These are phyloP conservation scores for Salvia splendens DNA, from an alignment of 257 asterid species.

Conservation along the genomic window DNA sequence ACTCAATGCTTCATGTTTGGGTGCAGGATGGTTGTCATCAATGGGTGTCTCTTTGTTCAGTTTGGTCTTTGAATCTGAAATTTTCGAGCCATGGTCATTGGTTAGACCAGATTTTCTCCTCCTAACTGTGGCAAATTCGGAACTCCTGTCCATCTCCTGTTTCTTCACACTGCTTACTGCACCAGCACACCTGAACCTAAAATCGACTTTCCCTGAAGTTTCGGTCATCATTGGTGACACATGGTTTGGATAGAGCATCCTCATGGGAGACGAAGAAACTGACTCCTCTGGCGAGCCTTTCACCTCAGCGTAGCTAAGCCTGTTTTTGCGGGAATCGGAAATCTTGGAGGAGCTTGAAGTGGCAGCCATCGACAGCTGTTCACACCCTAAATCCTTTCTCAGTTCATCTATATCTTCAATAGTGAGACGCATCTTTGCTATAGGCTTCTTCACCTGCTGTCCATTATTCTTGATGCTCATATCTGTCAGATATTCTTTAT, in stretches of 20 bases:
- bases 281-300: constrained; percentile 88
- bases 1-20: constrained; percentile 35
- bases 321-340: constrained; percentile 68
- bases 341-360: constrained; percentile 94
- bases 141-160: constrained; percentile 41
- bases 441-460: constrained; percentile 45
- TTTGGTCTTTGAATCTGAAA: constrained; percentile 37
- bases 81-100: constrained; percentile 35
- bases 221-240: constrained; percentile 41
- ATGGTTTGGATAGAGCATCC: constrained; percentile 43
- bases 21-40: constrained; percentile 35
- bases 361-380: constrained; percentile 64
- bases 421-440: constrained; percentile 42
- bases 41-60: constrained; percentile 34
- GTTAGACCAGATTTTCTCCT: constrained; percentile 39
- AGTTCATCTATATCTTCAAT: constrained; percentile 60
- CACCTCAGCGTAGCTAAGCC: constrained; percentile 47
- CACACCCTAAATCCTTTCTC: constrained; percentile 71
- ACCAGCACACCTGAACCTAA: constrained; percentile 36
- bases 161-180: constrained; percentile 40
- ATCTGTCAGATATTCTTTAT: constrained; percentile 40
- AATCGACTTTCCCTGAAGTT: constrained; percentile 39
- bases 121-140: constrained; percentile 36
- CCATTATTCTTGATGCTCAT: constrained; percentile 45
- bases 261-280: constrained; percentile 88